Percentiles rank a stretch among this genome's conserved stretches.
Evolutionary conservation across 108 stramenopile species (phyloP).

Genomic region (Cyclotella kingstonii): DNA sequence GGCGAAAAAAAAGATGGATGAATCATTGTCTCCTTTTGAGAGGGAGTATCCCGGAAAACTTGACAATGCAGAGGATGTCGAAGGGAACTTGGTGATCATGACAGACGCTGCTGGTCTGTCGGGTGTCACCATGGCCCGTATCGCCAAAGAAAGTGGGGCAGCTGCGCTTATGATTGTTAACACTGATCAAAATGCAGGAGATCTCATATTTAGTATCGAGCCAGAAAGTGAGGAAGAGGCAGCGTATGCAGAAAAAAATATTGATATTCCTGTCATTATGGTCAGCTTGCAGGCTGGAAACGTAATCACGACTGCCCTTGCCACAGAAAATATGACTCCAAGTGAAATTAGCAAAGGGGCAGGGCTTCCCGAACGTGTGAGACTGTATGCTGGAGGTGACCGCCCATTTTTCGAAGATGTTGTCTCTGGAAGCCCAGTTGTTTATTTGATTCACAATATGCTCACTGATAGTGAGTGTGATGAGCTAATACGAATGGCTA

Average conservation of each 20-base stretch:
- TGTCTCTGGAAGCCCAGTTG: constrained; percentile 50
- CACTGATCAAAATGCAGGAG: constrained; percentile 71
- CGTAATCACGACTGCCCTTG: constrained; percentile 75
- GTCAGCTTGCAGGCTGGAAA: constrained; percentile 83
- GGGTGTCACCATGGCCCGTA: constrained; percentile 75
- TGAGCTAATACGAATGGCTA: constrained; percentile 49
- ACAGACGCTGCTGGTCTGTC: constrained; percentile 68
- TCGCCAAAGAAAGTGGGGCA: constrained; percentile 79
- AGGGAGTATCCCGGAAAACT: constrained; percentile 38
- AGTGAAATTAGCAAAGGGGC: constrained; percentile 52
- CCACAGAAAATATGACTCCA: constrained; percentile 47
- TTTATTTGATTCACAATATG: constrained; percentile 90
- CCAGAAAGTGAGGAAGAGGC: constrained; percentile 54
- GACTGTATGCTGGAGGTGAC: constrained; percentile 87
- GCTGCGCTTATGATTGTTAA: constrained; percentile 86
- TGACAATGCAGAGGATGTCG: constrained; percentile 70
- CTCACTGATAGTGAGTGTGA: constrained; percentile 73
- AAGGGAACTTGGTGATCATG: constrained; percentile 88
- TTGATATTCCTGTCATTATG: constrained; percentile 90
- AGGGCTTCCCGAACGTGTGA: constrained; percentile 53
- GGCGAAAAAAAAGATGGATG: constrained; percentile 10
- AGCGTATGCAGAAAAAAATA: constrained; percentile 49
- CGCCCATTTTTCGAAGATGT: constrained; percentile 93
- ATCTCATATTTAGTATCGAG: constrained; percentile 76
- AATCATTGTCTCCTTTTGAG: constrained; percentile 10